Base-by-base conservation (phyloP, 805 yeast genomes). In the Starmerella vitae region DNA sequence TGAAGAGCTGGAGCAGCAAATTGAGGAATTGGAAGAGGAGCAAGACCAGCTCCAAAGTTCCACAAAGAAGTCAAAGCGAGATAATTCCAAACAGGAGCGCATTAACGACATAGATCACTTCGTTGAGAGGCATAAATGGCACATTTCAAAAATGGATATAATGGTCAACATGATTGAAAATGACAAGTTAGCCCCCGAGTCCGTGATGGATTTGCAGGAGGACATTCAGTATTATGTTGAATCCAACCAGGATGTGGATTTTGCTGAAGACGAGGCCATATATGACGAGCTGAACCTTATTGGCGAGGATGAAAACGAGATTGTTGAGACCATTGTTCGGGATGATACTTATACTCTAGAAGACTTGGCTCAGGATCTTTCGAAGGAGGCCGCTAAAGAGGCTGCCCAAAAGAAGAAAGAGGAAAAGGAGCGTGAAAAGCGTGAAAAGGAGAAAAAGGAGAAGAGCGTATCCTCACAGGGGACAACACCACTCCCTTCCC, bases 141-240 rank as follows among this genome's bases (percentile, higher is more conserved):
- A 88, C 61, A 72, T 77, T 39, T 70, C 71, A 27, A 76, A 76
- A 55, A 66, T 91, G 55, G 97, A 91, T 57, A 72, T 70, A 41
- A 74, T 88, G 32, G 63, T 86, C 47, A 70, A 86, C 46, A 66
- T 76, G 53, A 59, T 91, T 37, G 94, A 82, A 46, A 82, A 78
- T 57, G 88, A 83, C 46, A 78, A 73, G 33, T 61, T 91, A 46
- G 84, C 78, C 27, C 78, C 85, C 2, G 93, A 80, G 15, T 71
- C 72, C 37, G 74, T 88, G 8, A 77, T 77, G 50, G 77, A 69
- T 18, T 72, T 84, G 41, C 76, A 78, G 55, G 97, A 88, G 38
- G 97, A 88, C 58, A 80, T 88, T 57, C 81, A 73, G 50, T 88
- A 91, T 62, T 86, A 83, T 58, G 91, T 91, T 22, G 97, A 91